Evolutionary conservation across 768 basidiomycete species (phyloP).

Genomic region (Pleurotus eryngii): DNA sequence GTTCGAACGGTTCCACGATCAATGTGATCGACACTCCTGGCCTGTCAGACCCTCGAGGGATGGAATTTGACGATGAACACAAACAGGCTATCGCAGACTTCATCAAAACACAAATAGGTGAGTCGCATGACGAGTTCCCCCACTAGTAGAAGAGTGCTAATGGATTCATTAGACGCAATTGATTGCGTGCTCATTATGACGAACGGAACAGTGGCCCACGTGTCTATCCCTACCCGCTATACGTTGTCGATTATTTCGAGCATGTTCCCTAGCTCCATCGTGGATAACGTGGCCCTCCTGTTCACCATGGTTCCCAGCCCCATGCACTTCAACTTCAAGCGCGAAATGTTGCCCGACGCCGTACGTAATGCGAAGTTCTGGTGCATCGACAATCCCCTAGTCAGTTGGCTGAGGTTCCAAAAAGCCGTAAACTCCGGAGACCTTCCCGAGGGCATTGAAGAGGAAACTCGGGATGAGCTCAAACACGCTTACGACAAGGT

Average conservation of each 20-base stretch:
- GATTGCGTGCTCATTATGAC: constrained; percentile 24
- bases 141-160: neutral
- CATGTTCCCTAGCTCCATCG: constrained; percentile 22
- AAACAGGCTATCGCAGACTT: constrained; percentile 19
- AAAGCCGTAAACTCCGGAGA: neutral
- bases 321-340: constrained; percentile 19
- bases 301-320: constrained; percentile 20
- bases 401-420: constrained; percentile 7
- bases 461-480: neutral
- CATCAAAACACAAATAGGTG: constrained; percentile 14
- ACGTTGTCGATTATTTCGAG: constrained; percentile 17
- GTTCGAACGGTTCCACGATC: constrained; percentile 11
- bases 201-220: constrained; percentile 19
- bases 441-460: neutral
- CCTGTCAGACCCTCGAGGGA: constrained; percentile 23
- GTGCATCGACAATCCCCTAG: constrained; percentile 15
- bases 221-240: constrained; percentile 19
- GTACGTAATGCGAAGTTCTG: constrained; percentile 9
- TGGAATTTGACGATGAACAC: constrained; percentile 19
- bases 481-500: constrained; percentile 7
- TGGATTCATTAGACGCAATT: constrained; percentile 9
- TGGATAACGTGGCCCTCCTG: constrained; percentile 21
- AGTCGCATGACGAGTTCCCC: neutral
- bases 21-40: constrained; percentile 27
- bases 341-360: constrained; percentile 10